Evolutionary conservation across 148 eudicot genomes (phyloP).

Genomic region (Drosera capensis): DNA sequence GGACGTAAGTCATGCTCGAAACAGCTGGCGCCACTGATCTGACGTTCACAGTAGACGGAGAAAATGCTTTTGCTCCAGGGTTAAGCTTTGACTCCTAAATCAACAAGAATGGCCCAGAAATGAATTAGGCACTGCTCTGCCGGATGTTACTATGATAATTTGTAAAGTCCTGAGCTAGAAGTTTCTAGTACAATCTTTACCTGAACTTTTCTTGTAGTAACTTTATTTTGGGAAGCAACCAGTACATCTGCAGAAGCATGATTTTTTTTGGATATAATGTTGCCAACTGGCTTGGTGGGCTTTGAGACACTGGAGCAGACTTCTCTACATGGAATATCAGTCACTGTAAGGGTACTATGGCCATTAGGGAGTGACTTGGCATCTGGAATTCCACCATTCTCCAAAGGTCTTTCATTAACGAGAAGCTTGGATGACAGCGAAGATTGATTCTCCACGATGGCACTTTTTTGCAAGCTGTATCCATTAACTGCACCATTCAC

Average conservation of each 20-base stretch:
- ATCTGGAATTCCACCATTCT: conserved; percentile 10
- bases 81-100: conserved; percentile 88
- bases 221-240: conserved; percentile 25
- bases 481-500: conserved; percentile 20
- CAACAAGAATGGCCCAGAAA: not conserved
- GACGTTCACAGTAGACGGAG: conserved; percentile 41
- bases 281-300: not conserved
- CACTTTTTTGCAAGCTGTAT: conserved; percentile 12
- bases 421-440: conserved; percentile 7
- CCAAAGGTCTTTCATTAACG: conserved; percentile 12
- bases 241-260: conserved; percentile 17
- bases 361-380: conserved; percentile 12
- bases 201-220: conserved; percentile 26
- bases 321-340: conserved; percentile 10
- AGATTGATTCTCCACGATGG: conserved; percentile 12
- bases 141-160: too few species aligned
- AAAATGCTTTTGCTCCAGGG: conserved; percentile 73
- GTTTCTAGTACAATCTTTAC: conserved; percentile 12
- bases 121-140: too few species aligned
- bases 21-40: conserved; percentile 31
- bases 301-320: conserved; percentile 7
- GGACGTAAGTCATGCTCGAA: conserved; percentile 31
- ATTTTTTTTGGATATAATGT: conserved; percentile 11
- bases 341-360: conserved; percentile 13
- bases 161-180: not conserved